Evolutionary conservation across 441 rosid species (phyloP).

Genomic region (Cnidoscolus chayamansa): DNA sequence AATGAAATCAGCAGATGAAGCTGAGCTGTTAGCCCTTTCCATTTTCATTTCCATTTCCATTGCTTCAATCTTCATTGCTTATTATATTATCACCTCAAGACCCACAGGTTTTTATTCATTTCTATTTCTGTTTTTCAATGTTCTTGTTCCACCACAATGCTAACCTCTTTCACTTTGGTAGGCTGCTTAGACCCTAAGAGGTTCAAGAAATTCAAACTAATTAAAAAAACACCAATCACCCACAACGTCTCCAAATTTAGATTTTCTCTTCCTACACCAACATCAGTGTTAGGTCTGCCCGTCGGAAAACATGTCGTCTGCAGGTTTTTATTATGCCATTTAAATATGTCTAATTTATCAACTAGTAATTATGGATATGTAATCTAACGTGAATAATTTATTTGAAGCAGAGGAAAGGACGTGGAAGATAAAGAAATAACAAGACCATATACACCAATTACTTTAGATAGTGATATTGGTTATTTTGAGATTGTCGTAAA

Average conservation of each 20-base stretch:
- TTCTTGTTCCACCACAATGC: no score
- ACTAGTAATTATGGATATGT: neutral
- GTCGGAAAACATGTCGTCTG: conserved; percentile 26
- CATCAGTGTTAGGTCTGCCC: conserved; percentile 30
- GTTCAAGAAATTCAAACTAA: conserved; percentile 32
- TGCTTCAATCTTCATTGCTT: neutral
- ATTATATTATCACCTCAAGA: neutral
- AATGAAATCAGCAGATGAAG: conserved; percentile 2
- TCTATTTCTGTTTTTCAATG: no score
- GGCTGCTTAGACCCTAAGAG: conserved; percentile 32
- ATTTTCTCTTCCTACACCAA: conserved; percentile 29
- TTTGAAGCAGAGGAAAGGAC: conserved; percentile 60
- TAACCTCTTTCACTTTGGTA: neutral
- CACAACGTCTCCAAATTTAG: conserved; percentile 30
- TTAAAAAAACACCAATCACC: conserved; percentile 23
- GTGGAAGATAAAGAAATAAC: conserved; percentile 62
- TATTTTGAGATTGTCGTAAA: conserved; percentile 71
- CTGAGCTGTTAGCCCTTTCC: conserved; percentile 8
- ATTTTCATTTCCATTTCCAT: neutral
- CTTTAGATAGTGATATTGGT: conserved; percentile 76
- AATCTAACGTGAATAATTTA: no score
- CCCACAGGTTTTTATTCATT: conserved; percentile 12
- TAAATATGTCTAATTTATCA: neutral
- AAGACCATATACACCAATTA: conserved; percentile 82
- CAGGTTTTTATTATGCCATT: conserved; percentile 17